Conservation (phyloP, 345 rosid species). For the Populus tremula region DNA sequence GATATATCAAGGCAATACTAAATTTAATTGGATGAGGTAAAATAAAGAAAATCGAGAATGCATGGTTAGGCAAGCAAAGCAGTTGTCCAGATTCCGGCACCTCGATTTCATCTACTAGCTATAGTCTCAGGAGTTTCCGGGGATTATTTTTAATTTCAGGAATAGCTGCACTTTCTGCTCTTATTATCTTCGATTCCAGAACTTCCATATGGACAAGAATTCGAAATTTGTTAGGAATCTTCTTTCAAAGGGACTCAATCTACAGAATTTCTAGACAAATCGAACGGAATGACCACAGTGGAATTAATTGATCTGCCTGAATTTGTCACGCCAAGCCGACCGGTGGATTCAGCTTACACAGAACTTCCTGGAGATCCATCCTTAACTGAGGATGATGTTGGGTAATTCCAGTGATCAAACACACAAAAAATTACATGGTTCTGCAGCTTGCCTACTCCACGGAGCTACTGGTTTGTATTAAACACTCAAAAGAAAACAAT, state of each 20-base stretch:
- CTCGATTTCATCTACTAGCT: not conserved
- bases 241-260: slow-evolving; percentile 7
- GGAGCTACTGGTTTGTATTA: no score
- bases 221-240: slow-evolving; percentile 1
- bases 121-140: slow-evolving; percentile 17
- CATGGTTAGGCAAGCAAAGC: not conserved
- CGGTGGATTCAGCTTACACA: not conserved
- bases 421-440: no score
- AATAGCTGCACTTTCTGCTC: not conserved
- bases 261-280: not conserved
- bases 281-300: not conserved
- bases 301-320: not conserved
- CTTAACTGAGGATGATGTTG: not conserved
- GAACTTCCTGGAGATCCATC: not conserved
- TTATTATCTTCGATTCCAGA: slow-evolving; percentile 1
- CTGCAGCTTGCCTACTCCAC: no score
- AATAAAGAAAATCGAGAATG: not conserved
- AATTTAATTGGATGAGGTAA: slow-evolving; percentile 8
- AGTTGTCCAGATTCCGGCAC: not conserved
- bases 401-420: no score
- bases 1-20: slow-evolving; percentile 19
- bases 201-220: not conserved
- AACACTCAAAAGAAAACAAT: no score
- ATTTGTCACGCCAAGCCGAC: not conserved
- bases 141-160: slow-evolving; percentile 20